These are phyloP conservation scores for Trichoderma erinaceum DNA, from an alignment of 495 filamentous ascomycete species.

Conservation along the genomic window DNA sequence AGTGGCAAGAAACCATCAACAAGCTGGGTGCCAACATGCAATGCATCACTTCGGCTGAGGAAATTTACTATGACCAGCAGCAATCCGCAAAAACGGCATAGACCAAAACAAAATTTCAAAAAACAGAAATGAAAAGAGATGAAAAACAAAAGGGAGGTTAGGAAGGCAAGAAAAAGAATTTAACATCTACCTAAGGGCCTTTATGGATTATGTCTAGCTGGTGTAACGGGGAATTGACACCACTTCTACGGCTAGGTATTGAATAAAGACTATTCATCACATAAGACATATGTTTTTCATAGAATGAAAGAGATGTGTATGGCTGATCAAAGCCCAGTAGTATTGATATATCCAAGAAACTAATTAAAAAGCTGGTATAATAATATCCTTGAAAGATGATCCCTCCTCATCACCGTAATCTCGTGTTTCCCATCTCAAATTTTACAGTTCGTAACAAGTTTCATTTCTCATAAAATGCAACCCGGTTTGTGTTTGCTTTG, in stretches of 20 bases:
- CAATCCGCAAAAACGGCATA: constrained; percentile 13
- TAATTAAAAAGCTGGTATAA: not conserved
- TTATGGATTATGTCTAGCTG: not conserved
- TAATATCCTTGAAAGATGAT: not conserved
- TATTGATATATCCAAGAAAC: not conserved
- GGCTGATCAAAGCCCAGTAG: not conserved
- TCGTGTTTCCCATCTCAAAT: not conserved
- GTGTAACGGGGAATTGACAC: too few species aligned
- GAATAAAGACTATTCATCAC: not conserved
- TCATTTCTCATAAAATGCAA: too few species aligned
- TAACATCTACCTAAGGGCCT: not conserved
- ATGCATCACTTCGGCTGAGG: constrained; percentile 79
- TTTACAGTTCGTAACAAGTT: too few species aligned
- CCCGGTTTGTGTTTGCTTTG: too few species aligned
- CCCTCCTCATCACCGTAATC: not conserved
- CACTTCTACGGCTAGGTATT: not conserved
- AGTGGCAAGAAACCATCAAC: constrained; percentile 96
- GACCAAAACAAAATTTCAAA: not conserved
- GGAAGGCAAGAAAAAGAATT: not conserved
- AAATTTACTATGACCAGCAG: constrained; percentile 51
- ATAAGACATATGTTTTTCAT: not conserved
- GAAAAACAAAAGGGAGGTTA: not conserved
- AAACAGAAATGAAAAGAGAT: not conserved
- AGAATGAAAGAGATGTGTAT: not conserved
- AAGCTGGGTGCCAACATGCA: constrained; percentile 85